Conservation (phyloP, 176 grass and related monocot genomes). For the Thinopyrum elongatum region DNA sequence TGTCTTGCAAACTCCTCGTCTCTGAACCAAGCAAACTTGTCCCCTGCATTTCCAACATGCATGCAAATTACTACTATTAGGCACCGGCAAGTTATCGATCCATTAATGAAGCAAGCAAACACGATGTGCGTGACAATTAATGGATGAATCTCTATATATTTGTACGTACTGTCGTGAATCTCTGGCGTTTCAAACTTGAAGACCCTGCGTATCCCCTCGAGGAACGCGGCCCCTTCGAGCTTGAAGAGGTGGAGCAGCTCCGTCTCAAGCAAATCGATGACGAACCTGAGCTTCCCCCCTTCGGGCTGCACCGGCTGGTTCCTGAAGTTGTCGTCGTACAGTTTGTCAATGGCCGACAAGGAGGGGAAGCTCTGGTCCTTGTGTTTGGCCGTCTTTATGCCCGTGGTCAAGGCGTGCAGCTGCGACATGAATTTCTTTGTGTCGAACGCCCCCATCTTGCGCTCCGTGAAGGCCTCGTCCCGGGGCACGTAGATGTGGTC, state of each 20-base stretch:
- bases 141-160: not conserved
- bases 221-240: not conserved
- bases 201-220: not conserved
- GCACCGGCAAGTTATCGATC: not conserved
- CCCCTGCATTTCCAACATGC: constrained; percentile 31
- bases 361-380: constrained; percentile 23
- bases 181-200: not conserved
- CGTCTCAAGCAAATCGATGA: not conserved
- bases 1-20: constrained; percentile 74
- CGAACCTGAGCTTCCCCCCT: not conserved
- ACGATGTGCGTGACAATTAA: not conserved
- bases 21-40: constrained; percentile 70
- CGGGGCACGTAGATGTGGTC: constrained; percentile 47
- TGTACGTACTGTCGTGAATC: not conserved
- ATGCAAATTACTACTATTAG: not conserved
- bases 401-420: not conserved
- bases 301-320: not conserved
- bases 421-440: not conserved
- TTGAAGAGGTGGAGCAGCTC: not conserved
- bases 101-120: not conserved
- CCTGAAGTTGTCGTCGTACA: constrained; percentile 41
- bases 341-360: constrained; percentile 45
- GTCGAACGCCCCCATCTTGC: constrained; percentile 13
- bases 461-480: constrained; percentile 59
- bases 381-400: not conserved